Base-by-base conservation (phyloP, 1,284 basidiomycete genomes). In the Salmacisia buchloeana region DNA sequence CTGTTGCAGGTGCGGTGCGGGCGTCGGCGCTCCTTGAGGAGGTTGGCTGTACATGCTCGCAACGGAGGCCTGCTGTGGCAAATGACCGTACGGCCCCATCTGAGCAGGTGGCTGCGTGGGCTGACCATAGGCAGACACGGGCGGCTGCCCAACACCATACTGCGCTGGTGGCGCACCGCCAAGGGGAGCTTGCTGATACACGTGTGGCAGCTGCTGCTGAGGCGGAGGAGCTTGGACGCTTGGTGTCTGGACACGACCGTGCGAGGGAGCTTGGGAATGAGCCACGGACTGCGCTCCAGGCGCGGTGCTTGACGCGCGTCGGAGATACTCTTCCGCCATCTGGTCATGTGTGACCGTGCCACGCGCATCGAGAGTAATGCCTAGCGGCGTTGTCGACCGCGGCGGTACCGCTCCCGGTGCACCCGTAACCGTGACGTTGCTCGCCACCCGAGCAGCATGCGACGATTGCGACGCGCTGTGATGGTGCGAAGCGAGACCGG, bases 291-390 rank as follows among this genome's bases (percentile, higher is more conserved):
- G 69, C 39, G 85, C 85, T 0, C 89, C 89, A 66, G 88, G 89
- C 0, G 85, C 83, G 64, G 83, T 84, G 43, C 86, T 79, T 3
- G 46, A 25, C 21, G 81, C 76, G n/a, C 80, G 65, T 9, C 68
- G 61, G 64, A 75, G 71, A 68, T 83, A 84, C 49, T 82, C 80
- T 52, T 84, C 83, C 0, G 90, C 89, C 87, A 92, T 88, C 57
- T 86, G 85, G 81, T 94, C 91, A 69, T 88, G 86, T 25, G 87
- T 83, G 10, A 93, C 90, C 15, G 87, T 85, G 7, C 91, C 91
- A 61, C 82, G 85, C 1, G 88, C 86, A 74, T 91, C 90, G 18
- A 93, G 82, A 10, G 86, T 83, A 68, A 94, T 92, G 0, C 91
- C 91, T 33, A 90, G 66, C 35, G 82, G 83, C 69, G 61, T 81